Base-by-base conservation (phyloP, 2,329 filamentous ascomycete species). In the Sclerotinia spermophila region DNA sequence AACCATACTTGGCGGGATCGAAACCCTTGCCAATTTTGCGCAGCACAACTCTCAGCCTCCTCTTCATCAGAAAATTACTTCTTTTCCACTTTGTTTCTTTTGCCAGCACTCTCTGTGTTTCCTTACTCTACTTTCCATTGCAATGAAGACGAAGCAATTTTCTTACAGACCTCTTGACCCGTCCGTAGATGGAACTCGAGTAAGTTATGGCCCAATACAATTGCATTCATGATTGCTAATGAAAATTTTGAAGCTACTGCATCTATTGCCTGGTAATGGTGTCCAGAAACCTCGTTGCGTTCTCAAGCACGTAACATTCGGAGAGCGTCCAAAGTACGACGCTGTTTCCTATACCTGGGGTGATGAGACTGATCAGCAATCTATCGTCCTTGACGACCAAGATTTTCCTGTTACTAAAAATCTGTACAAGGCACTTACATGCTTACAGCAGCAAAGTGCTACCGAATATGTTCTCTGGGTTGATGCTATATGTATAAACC, bases 301-400 rank as follows among this genome's bases (percentile, higher is more conserved):
- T 24, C 68, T 72, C 4, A 51, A 24, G 10, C 40, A 69, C 58
- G 69, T 21, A 30, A 67, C 30, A 4, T 76, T 78, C 33, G 71
- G 59, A 1, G 64, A 73, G 7, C 71, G 65, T 30, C 74, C 75
- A 13, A 73, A 70, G 21, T 78, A 74, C 62, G 68, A 76, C 35
- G 76, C 76, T 24, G 66, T 79, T 45, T 79, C 77, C 2, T 79
- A 79, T 67, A 74, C 64, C 7, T 76, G 77, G 74, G 76, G 76
- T 0, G 67, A 71, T 15, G 58, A 72, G 21, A 60, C 51, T 35
- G 60, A 51, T 42, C 67, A 72, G 24, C 53, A 73, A n/a, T n/a
- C 56, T 27, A 76, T 78, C 10, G 8, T 68, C 3, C 51, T 79
- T 17, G 68, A 76, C 55, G 74, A 72, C 7, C n/a, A 48, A 5